Percentiles rank a stretch among this genome's conserved stretches.
These are phyloP conservation scores for Nannochloris sp. DNA, from an alignment of 139 green algal species.

Conservation along the genomic window DNA sequence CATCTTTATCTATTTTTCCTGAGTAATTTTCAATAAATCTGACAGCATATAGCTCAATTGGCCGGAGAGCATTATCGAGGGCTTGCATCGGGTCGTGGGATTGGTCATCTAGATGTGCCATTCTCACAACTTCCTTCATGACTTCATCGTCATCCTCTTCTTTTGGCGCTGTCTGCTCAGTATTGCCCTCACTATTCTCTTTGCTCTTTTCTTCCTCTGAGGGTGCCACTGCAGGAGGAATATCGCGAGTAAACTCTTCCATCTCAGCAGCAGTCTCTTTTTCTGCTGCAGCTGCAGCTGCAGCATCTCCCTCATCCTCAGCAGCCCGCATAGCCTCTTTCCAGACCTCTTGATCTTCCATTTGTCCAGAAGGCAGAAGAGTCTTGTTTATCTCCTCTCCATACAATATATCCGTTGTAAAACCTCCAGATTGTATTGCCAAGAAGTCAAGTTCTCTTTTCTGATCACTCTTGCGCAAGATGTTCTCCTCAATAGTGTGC, in stretches of 20 bases:
- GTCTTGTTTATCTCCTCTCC: slow-evolving; percentile 41
- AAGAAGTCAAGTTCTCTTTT: slow-evolving; percentile 94
- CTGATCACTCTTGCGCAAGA: slow-evolving; percentile 91
- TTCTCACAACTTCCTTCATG: slow-evolving; percentile 31
- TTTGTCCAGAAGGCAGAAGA: slow-evolving; percentile 11
- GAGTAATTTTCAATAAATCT: slow-evolving; percentile 34
- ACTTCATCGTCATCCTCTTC: slow-evolving; percentile 22
- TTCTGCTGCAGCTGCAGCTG: slow-evolving; percentile 41
- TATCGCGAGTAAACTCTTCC: slow-evolving; percentile 44
- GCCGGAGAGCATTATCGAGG: slow-evolving; percentile 34
- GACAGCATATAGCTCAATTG: slow-evolving; percentile 56
- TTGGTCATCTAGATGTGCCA: slow-evolving; percentile 15
- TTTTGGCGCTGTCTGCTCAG: not conserved
- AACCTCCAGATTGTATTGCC: slow-evolving; percentile 86
- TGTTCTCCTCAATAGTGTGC: slow-evolving; percentile 97
- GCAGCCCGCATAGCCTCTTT: slow-evolving; percentile 50
- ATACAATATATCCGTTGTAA: slow-evolving; percentile 71
- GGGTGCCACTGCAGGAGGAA: slow-evolving; percentile 4
- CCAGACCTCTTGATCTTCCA: not conserved
- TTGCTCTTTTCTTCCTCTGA: slow-evolving; percentile 17
- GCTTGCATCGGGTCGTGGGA: slow-evolving; percentile 16
- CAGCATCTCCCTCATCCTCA: slow-evolving; percentile 70
- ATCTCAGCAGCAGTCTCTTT: slow-evolving; percentile 44
- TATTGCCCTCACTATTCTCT: slow-evolving; percentile 1
- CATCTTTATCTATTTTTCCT: slow-evolving; percentile 10